Evolutionary conservation across 2,329 filamentous ascomycete genomes (phyloP).

Genomic region (Phaeosphaeriaceae sp.): DNA sequence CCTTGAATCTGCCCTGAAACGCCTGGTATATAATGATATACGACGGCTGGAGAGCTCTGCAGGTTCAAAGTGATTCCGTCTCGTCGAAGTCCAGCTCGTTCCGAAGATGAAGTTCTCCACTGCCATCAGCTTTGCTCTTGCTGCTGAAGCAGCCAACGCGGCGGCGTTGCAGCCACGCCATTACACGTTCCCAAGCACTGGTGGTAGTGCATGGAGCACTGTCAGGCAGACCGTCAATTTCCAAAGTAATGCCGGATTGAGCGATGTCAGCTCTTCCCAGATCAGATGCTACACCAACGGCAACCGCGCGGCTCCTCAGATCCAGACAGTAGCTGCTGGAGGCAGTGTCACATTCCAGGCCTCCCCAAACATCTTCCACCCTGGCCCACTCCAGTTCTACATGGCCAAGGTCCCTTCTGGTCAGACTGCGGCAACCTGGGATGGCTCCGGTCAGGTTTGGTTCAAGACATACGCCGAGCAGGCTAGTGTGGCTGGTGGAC

Average conservation of each 20-base stretch:
- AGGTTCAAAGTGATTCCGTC: not conserved
- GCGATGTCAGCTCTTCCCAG: constrained; percentile 36
- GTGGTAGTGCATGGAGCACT: constrained; percentile 38
- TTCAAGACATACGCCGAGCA: constrained; percentile 45
- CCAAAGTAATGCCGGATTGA: constrained; percentile 32
- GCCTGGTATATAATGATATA: constrained; percentile 7
- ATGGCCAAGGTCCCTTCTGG: constrained; percentile 46
- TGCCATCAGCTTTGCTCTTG: constrained; percentile 25
- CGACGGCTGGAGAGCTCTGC: not conserved
- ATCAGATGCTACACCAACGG: constrained; percentile 46
- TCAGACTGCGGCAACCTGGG: constrained; percentile 34
- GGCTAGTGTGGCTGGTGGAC: constrained; percentile 22
- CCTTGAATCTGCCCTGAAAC: not conserved
- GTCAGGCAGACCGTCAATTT: constrained; percentile 43
- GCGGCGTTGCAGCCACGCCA: constrained; percentile 37
- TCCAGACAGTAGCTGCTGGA: constrained; percentile 37
- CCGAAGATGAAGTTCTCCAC: constrained; percentile 34
- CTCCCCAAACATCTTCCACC: constrained; percentile 40
- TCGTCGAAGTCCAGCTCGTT: not conserved
- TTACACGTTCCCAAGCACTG: constrained; percentile 36
- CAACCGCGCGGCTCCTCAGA: constrained; percentile 17
- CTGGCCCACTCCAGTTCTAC: constrained; percentile 47
- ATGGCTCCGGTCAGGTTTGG: constrained; percentile 45
- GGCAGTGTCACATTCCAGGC: constrained; percentile 42
- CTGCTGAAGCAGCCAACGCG: constrained; percentile 24